Base-by-base conservation (phyloP, 179 eudicot species). In the Spergularia azorica region DNA sequence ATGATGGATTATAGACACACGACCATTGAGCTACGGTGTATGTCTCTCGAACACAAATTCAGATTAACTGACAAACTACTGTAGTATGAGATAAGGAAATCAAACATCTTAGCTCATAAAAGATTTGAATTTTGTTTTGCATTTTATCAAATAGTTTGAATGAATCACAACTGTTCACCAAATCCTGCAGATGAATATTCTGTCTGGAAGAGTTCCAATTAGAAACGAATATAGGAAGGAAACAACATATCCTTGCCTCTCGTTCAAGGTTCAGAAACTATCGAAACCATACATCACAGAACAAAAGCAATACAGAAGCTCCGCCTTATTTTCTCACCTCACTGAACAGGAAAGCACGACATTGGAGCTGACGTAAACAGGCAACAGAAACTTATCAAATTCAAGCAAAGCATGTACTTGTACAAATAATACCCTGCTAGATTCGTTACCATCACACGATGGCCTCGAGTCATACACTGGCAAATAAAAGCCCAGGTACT, bases 341-440 rank as follows among this genome's bases (percentile, higher is more conserved):
- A 26, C 32, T 26, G 32, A 26, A 26, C 32, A 26, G 32, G 32
- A 58, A 11, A 14, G 43, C 18, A 59, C 36, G 43, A 66, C 58
- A 67, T 66, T 68, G 39, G 36, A 63, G 54, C 17, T 26, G 18
- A 26, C 63, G 15, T 64, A 51, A n/a, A 50, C 41, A 11, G 51
- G 26, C 15, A 75, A 38, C 18, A 61, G 13, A 54, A 71, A 8
- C 79, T 36, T 21, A 61, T 54, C 57, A 14, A 51, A 62, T 69
- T 26, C 17, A 70, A 39, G 70, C 73, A 74, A 68, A 58, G 79
- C 70, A 70, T 70, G 56, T 50, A 77, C 70, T 63, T 74, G 76
- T 78, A 82, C 84, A 77, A 67, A 79, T 59, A 70, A 74, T 52
- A 82, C 63, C 70, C 54, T 73, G 78, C 74, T 26, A 26, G 32